Percentiles rank a stretch among this genome's conserved stretches.
Conservation (phyloP, 2,329 filamentous ascomycete genomes). For the Epichloe uncinata region DNA sequence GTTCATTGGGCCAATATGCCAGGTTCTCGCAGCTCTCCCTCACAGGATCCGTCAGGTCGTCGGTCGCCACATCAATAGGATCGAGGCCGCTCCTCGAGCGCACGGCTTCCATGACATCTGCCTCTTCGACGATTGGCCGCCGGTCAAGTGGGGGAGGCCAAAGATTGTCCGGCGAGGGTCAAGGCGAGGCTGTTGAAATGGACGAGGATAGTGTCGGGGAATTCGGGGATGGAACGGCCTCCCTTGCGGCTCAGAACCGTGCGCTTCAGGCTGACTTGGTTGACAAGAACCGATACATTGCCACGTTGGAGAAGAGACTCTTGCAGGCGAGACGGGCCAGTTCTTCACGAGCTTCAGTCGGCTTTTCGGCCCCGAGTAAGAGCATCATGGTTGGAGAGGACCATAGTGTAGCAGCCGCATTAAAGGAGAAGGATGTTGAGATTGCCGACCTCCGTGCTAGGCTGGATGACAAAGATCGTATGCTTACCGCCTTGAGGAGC, state of each 20-base stretch:
- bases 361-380: conserved; percentile 47
- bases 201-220: conserved; percentile 62
- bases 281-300: conserved; percentile 96
- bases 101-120: conserved; percentile 54
- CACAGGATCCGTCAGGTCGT: conserved; percentile 51
- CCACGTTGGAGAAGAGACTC: conserved; percentile 81
- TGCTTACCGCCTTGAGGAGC: conserved; percentile 75
- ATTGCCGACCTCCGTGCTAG: conserved; percentile 82
- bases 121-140: conserved; percentile 43
- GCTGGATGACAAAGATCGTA: conserved; percentile 88
- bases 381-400: conserved; percentile 64
- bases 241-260: conserved; percentile 69
- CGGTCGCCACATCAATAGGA: conserved; percentile 49
- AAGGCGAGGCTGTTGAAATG: conserved; percentile 35
- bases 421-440: conserved; percentile 85
- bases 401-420: conserved; percentile 54
- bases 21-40: conserved; percentile 47
- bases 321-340: conserved; percentile 83
- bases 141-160: conserved; percentile 30
- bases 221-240: conserved; percentile 76
- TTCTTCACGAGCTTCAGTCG: conserved; percentile 73
- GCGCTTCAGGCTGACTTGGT: conserved; percentile 87
- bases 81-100: conserved; percentile 43
- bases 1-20: conserved; percentile 48
- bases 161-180: conserved; percentile 29